Evolutionary conservation across 176 grass and related monocot species (phyloP), one percentile per base, ranked within the genome.

Genomic region (Triticum turgidum): DNA sequence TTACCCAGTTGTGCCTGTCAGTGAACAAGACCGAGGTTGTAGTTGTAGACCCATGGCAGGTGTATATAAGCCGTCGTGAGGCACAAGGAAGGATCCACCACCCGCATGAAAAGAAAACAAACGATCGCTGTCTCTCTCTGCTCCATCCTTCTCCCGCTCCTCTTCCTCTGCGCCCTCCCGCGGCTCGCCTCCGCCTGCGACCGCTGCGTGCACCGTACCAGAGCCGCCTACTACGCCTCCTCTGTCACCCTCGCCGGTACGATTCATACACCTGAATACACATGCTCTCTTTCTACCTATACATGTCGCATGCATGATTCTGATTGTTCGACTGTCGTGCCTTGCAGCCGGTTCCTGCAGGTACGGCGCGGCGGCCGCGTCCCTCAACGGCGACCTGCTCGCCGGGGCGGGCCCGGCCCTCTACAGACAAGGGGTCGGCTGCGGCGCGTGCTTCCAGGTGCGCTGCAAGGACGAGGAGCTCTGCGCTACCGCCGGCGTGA

Each of bases 371-470:
- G 88, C 86, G 72, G 94, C 94, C 33, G 56, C 84, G 72, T 72
- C 77, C 82, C 80, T 94, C 29, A 81, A 79, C 85, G 87, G 82
- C 54, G 91, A 82, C 32, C 89, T 88, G 79, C 44, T 90, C 33
- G 97, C 84, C 32, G 90, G 90, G 3, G 87, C 82, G 8, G 80
- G 87, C 59, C 87, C 82, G 45, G 58, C 52, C 1, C 84, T 96
- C 35, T 92, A 96, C 90, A 78, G 94, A 4, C 82, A 47, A 8
- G 94, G 97, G 42, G 68, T 93, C 17, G 90, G 97, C 52, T 99
- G 97, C 78, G 97, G 97, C 47, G 94, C 88, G 34, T 99, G 97
- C 73, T 99, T 83, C 65, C 94, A 96, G 94, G 96, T 98, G 35
- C 83, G 92, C 34, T 99, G 97, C 94, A 93, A 91, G 90, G 90